Percentiles rank a stretch among this genome's conserved stretches.
Conservation (phyloP, 768 basidiomycete genomes). For the Mycena latifolia region DNA sequence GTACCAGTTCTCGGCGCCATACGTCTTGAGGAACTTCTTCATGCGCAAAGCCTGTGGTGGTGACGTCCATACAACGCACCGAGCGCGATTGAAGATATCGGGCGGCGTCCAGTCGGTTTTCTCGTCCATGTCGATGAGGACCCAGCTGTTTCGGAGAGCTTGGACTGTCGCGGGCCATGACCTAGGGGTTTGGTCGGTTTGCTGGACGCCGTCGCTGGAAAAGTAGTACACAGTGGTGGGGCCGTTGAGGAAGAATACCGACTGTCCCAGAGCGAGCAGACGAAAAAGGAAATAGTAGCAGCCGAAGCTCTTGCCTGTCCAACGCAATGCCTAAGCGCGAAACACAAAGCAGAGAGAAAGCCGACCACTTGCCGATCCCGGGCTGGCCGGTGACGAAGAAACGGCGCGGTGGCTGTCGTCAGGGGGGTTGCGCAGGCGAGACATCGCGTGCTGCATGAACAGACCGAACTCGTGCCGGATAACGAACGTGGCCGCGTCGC, state of each 20-base stretch:
- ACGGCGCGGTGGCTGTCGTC: background rate
- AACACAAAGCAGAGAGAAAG: conserved; percentile 5
- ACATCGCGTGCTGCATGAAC: background rate
- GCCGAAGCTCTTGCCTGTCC: conserved; percentile 1
- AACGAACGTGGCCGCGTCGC: background rate
- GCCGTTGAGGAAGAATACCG: conserved; percentile 8
- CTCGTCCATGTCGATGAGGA: conserved; percentile 17
- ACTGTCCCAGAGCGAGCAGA: conserved; percentile 14
- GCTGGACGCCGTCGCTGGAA: background rate
- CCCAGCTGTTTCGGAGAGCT: conserved; percentile 1
- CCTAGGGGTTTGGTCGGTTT: background rate
- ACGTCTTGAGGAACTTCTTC: background rate
- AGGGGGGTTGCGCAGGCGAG: background rate
- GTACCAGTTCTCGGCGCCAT: conserved; percentile 4
- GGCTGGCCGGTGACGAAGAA: conserved; percentile 15
- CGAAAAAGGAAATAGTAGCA: conserved; percentile 18
- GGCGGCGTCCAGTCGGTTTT: background rate
- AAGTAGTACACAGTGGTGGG: background rate
- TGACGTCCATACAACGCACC: conserved; percentile 15
- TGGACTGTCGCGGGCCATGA: background rate
- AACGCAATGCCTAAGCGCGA: conserved; percentile 2
- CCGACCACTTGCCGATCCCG: conserved; percentile 18
- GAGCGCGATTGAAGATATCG: background rate
- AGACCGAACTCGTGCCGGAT: background rate
- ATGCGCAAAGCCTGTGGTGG: conserved; percentile 1